A percentile compares a stretch with the other conserved stretches of the same genome.
phyloP scores from a whole-genome alignment of 2,329 filamentous ascomycete species.

The Venturia nashicola region DNA sequence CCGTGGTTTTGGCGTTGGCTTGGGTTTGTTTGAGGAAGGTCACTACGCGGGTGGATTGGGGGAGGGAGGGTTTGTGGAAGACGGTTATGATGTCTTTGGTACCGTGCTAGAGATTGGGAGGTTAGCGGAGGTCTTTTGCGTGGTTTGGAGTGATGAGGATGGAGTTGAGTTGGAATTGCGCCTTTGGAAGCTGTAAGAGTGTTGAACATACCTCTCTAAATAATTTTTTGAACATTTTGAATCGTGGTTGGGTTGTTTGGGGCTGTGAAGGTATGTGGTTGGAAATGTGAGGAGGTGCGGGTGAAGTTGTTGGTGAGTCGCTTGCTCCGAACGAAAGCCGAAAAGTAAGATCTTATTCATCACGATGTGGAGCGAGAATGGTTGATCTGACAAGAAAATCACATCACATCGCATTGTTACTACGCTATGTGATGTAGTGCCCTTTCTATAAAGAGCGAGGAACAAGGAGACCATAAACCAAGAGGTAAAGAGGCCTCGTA shows the following conservation, averaged over 20 bases:
- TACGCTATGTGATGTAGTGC: too few relatives aligned
- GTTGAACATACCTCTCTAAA: slow-evolving; percentile 30
- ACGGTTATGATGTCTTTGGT: slow-evolving; percentile 76
- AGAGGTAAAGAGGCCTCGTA: too few relatives aligned
- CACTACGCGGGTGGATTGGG: slow-evolving; percentile 60
- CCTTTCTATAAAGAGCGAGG: too few relatives aligned
- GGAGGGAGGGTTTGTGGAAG: slow-evolving; percentile 74
- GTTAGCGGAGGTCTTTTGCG: not conserved
- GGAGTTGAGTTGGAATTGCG: slow-evolving; percentile 7
- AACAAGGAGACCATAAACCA: too few relatives aligned
- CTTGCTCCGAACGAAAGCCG: not conserved
- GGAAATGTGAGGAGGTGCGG: slow-evolving; percentile 13
- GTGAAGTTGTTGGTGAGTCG: slow-evolving; percentile 18
- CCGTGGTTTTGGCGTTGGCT: slow-evolving; percentile 51
- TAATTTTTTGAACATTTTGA: slow-evolving; percentile 31
- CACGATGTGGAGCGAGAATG: not conserved
- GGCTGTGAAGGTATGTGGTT: slow-evolving; percentile 7
- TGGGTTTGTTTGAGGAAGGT: slow-evolving; percentile 71
- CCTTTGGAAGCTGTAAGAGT: slow-evolving; percentile 8
- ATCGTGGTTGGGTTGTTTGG: slow-evolving; percentile 4
- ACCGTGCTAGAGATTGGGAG: slow-evolving; percentile 23
- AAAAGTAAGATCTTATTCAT: not conserved
- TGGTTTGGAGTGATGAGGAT: not conserved
- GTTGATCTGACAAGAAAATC: too few relatives aligned
- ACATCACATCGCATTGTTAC: too few relatives aligned